phyloP scores from a whole-genome alignment of 441 rosid species.

The Adansonia rubrostipa region DNA sequence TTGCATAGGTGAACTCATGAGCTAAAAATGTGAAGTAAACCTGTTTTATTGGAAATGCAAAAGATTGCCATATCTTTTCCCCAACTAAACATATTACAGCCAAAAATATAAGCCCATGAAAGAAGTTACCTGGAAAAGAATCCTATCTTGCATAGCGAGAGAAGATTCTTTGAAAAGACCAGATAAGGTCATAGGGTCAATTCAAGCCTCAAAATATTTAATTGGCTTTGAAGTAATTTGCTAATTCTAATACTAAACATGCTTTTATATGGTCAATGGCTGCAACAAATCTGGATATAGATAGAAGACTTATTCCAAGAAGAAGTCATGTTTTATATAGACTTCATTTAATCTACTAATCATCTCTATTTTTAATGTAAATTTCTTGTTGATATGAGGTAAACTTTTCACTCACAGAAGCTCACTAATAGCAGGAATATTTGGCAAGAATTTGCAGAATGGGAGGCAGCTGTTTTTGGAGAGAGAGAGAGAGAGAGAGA shows the following conservation, averaged over 20 bases:
- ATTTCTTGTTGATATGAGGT: not conserved
- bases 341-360: not conserved
- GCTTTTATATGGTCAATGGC: not conserved
- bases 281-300: not conserved
- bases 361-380: not conserved
- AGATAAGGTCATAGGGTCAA: not conserved
- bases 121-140: not conserved
- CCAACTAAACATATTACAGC: not conserved
- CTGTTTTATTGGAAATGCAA: not conserved
- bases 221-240: not conserved
- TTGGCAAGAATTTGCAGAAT: not conserved
- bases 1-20: not conserved
- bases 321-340: not conserved
- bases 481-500: not conserved
- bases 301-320: slow-evolving; percentile 11
- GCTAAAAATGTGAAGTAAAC: not conserved
- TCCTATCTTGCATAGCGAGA: not conserved
- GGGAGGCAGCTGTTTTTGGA: not conserved
- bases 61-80: not conserved
- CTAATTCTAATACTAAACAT: not conserved
- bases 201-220: not conserved
- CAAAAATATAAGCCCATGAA: not conserved
- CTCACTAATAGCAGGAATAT: not conserved
- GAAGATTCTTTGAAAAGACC: not conserved
- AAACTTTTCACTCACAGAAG: not conserved